These are phyloP conservation scores for Pythium rhizo-oryzae DNA, from an alignment of 352 stramenopile species.

Conservation along the genomic window DNA sequence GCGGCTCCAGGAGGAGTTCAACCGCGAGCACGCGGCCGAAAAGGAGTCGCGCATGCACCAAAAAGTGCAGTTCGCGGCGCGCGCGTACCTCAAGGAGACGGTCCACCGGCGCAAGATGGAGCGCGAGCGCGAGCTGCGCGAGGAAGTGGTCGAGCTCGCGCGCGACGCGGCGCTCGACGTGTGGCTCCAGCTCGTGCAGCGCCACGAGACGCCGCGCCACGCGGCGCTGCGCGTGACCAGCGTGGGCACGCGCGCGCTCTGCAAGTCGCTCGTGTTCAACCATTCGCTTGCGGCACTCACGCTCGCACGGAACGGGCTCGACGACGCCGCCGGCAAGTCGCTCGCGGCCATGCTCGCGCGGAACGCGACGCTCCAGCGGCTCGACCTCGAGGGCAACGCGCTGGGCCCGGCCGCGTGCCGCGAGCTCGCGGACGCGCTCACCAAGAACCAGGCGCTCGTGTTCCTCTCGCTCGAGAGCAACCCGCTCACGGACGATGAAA, in stretches of 20 bases:
- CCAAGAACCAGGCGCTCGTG: conserved; percentile 53
- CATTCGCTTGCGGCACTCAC: conserved; percentile 66
- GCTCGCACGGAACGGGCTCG: conserved; percentile 67
- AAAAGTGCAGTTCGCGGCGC: conserved; percentile 70
- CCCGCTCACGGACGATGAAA: conserved; percentile 75
- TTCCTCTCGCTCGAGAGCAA: conserved; percentile 81
- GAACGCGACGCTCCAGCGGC: conserved; percentile 58
- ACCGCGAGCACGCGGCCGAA: conserved; percentile 69
- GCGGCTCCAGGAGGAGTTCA: conserved; percentile 81
- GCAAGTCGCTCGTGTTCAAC: conserved; percentile 72
- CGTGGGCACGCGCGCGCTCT: conserved; percentile 61
- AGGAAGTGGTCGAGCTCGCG: conserved; percentile 77
- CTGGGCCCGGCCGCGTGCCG: conserved; percentile 52
- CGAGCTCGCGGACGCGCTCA: conserved; percentile 61
- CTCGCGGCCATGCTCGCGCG: conserved; percentile 59
- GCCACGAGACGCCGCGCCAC: conserved; percentile 53
- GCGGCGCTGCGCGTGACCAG: conserved; percentile 55
- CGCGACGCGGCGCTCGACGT: conserved; percentile 70
- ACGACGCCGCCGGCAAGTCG: conserved; percentile 67
- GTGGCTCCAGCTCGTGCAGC: conserved; percentile 66
- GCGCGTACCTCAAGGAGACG: conserved; percentile 75
- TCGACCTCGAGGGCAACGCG: conserved; percentile 73
- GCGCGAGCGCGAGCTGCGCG: conserved; percentile 66
- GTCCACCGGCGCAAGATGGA: conserved; percentile 70
- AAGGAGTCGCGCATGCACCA: conserved; percentile 64